Base-by-base conservation (phyloP, 2,329 filamentous ascomycete species). In the Ophiostoma sp. region DNA sequence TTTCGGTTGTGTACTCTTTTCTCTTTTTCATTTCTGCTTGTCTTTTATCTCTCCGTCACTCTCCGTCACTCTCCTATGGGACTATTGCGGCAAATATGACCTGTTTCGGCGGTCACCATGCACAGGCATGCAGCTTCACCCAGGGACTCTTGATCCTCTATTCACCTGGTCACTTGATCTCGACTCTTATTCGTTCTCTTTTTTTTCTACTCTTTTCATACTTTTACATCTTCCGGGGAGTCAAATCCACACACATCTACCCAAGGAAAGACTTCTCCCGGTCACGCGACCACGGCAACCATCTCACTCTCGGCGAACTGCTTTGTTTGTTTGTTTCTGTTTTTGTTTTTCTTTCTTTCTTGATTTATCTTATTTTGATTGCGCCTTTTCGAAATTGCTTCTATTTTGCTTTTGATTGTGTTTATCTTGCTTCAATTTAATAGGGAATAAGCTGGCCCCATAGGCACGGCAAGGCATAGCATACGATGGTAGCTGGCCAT, bases 221-320 rank as follows among this genome's bases (percentile, higher is more conserved):
- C 41, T 3, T 66, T 41, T 65, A 35, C 31, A 64, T 64, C 52
- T 27, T 48, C 52, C 23, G 52, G 52, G 52, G 52, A 57, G n/a
- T 57, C 52, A 57, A 57, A 57, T 57, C 23, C 52, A 31, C 52
- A 48, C 44, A 48, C 33, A 36, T 20, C 17, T 35, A 35, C 60
- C 69, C 68, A 70, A 68, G 35, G 11, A 71, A 72, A 67, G 69
- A 69, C 62, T 71, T 27, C 65, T 44, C 23, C 60, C 67, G 67
- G 68, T 72, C 68, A 69, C 70, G 68, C 70, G 71, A 71, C 27
- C 64, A 67, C 68, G 67, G 67, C 60, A 35, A 31, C 60, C 23
- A 27, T 67, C 60, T 35, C 35, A 27, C 60, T 41, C 64, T 35
- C 33, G 36, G 48, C 20, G 39, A 35, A 31, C 10, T 54, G 20